A percentile compares a stretch with the other conserved stretches of the same genome.
Evolutionary conservation across 805 yeast genomes (phyloP).

Genomic region (Saccharomycopsis sp.): DNA sequence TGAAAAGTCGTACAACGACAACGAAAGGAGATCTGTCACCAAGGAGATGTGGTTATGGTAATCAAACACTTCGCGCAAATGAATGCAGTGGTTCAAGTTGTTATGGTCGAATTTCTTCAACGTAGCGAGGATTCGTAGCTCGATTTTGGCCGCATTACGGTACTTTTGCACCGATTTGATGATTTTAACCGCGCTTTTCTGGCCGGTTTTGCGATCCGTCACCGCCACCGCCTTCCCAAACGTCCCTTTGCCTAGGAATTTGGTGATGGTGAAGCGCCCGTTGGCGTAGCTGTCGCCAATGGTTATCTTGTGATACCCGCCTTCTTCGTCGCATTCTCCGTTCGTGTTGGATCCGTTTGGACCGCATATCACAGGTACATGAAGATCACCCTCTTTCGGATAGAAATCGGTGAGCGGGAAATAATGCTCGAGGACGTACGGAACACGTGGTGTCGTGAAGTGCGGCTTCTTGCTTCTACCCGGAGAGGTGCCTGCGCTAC

Average conservation of each 20-base stretch:
- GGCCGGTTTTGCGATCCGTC: slow-evolving; percentile 53
- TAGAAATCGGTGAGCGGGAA: slow-evolving; percentile 1
- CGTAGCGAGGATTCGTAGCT: slow-evolving; percentile 73
- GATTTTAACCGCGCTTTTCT: slow-evolving; percentile 82
- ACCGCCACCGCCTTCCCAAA: slow-evolving; percentile 87
- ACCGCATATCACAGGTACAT: slow-evolving; percentile 10
- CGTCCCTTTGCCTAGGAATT: slow-evolving; percentile 84
- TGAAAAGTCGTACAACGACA: slow-evolving; percentile 84
- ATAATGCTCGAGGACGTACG: slow-evolving; percentile 5
- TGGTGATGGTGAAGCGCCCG: slow-evolving; percentile 56
- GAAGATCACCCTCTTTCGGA: slow-evolving; percentile 1
- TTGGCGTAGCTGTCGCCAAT: slow-evolving; percentile 62
- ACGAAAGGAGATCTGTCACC: slow-evolving; percentile 81
- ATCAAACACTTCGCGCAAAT: slow-evolving; percentile 84
- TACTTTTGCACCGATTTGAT: slow-evolving; percentile 90
- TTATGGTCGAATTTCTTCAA: slow-evolving; percentile 64
- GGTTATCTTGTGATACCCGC: slow-evolving; percentile 67
- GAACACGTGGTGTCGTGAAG: neutral
- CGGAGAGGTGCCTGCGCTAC: too few relatives aligned
- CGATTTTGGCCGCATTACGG: slow-evolving; percentile 92
- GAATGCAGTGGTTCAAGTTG: slow-evolving; percentile 71
- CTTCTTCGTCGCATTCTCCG: slow-evolving; percentile 37
- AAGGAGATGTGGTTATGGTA: slow-evolving; percentile 90
- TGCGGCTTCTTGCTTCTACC: too few relatives aligned
- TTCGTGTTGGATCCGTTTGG: neutral